A percentile compares a stretch with the other conserved stretches of the same genome.
Evolutionary conservation across 2,329 filamentous ascomycete species (phyloP).

Genomic region (Ascochyta rabiei): DNA sequence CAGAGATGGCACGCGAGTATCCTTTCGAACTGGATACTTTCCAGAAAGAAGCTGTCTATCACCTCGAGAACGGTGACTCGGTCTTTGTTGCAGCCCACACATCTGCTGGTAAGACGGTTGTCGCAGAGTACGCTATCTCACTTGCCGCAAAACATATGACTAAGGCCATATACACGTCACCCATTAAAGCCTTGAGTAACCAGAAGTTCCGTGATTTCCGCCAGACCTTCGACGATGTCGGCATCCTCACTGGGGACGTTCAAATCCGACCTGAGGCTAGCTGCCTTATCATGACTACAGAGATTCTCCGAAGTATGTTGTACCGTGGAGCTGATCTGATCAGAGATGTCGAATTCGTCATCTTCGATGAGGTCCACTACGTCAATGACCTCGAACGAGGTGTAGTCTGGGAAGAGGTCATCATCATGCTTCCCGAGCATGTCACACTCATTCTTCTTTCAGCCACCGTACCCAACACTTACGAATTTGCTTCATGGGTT

Average conservation of each 20-base stretch:
- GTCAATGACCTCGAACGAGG: constrained; percentile 95
- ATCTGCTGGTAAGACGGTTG: constrained; percentile 96
- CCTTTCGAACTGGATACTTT: constrained; percentile 98
- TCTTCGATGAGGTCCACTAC: constrained; percentile 99
- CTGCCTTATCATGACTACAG: constrained; percentile 98
- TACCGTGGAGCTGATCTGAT: constrained; percentile 96
- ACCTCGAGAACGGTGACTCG: constrained; percentile 93
- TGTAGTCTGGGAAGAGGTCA: constrained; percentile 99
- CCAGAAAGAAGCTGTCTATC: constrained; percentile 98
- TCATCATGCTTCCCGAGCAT: constrained; percentile 98
- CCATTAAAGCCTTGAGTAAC: constrained; percentile 97
- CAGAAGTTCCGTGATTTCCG: constrained; percentile 98
- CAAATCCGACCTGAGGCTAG: constrained; percentile 98
- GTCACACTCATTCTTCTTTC: constrained; percentile 94
- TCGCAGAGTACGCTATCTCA: constrained; percentile 97
- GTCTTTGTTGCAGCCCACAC: constrained; percentile 98
- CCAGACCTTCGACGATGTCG: constrained; percentile 89
- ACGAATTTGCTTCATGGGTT: constrained; percentile 98
- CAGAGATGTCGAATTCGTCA: constrained; percentile 96
- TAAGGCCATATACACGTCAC: constrained; percentile 98
- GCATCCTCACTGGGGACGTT: constrained; percentile 95
- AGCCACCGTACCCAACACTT: constrained; percentile 94
- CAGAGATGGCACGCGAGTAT: constrained; percentile 95
- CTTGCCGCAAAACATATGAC: constrained; percentile 98
- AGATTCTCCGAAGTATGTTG: constrained; percentile 97